phyloP scores from a whole-genome alignment of 1,284 basidiomycete genomes.

The Cryptococcus sp. region DNA sequence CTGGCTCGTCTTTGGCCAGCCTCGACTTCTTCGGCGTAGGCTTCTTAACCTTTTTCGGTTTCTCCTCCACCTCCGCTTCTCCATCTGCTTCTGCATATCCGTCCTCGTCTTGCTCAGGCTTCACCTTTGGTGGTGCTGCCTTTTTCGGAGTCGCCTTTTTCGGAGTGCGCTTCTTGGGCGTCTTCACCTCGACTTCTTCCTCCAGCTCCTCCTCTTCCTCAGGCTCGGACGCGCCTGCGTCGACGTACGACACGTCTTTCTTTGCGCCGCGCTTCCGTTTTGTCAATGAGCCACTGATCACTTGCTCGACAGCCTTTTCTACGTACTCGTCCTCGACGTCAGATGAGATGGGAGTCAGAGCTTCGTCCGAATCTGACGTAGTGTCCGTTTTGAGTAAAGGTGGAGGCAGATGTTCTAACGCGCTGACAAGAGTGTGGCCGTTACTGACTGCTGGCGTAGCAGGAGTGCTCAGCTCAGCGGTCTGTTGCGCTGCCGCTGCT shows the following conservation, averaged over 20 bases:
- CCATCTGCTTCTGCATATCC: conserved; percentile 10
- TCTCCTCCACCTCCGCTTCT: conserved; percentile 37
- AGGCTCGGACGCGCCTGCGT: conserved; percentile 7
- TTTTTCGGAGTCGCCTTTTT: conserved; percentile 16
- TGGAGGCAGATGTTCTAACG: conserved; percentile 5
- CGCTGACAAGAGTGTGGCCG: conserved; percentile 5
- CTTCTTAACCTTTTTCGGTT: conserved; percentile 34
- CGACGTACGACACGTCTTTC: conserved; percentile 13
- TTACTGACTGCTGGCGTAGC: background rate
- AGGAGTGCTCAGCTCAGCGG: no score
- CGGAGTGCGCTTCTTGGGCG: conserved; percentile 4
- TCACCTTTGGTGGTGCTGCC: conserved; percentile 4
- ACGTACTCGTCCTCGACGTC: conserved; percentile 15
- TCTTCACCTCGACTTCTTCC: conserved; percentile 9
- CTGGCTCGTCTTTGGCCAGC: conserved; percentile 39
- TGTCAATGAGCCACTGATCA: background rate
- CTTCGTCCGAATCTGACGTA: conserved; percentile 10
- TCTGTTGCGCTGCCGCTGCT: no score
- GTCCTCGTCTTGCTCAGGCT: conserved; percentile 2
- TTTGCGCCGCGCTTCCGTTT: conserved; percentile 16
- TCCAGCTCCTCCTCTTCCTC: conserved; percentile 11
- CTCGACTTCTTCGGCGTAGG: conserved; percentile 37
- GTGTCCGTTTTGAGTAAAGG: conserved; percentile 4
- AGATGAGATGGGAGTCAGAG: conserved; percentile 14
- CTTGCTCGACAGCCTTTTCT: conserved; percentile 14